Percentiles rank a stretch among this genome's conserved stretches.
Evolutionary conservation across 805 yeast species (phyloP).

Genomic region (Brettanomyces sp.): DNA sequence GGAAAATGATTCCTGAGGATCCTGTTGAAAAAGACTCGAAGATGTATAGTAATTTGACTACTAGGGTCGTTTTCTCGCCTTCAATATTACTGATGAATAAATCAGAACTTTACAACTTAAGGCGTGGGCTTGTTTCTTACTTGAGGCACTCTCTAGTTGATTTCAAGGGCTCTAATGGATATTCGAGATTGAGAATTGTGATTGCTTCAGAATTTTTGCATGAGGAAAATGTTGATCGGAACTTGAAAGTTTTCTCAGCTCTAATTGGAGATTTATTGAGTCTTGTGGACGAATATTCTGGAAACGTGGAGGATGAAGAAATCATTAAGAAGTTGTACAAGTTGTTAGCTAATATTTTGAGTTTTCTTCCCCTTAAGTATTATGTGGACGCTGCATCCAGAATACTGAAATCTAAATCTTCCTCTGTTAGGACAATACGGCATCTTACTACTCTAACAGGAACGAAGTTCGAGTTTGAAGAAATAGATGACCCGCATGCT

Average conservation of each 20-base stretch:
- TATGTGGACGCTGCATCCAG: conserved; percentile 55
- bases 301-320: conserved; percentile 21
- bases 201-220: conserved; percentile 27
- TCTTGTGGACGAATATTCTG: conserved; percentile 27
- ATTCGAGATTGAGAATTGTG: conserved; percentile 34
- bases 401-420: conserved; percentile 26
- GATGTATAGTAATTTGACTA: conserved; percentile 29
- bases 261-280: conserved; percentile 27
- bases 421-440: conserved; percentile 42
- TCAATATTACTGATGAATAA: conserved; percentile 41
- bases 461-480: conserved; percentile 61
- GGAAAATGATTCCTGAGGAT: conserved; percentile 37
- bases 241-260: conserved; percentile 18
- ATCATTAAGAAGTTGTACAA: conserved; percentile 38
- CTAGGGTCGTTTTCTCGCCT: conserved; percentile 57
- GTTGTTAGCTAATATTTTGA: conserved; percentile 53
- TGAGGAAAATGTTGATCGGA: conserved; percentile 13
- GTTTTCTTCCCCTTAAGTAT: conserved; percentile 64
- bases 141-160: conserved; percentile 42
- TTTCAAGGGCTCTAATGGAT: conserved; percentile 27
- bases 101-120: conserved; percentile 39
- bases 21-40: conserved; percentile 29
- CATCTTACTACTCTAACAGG: conserved; percentile 56
- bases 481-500: conserved; percentile 39
- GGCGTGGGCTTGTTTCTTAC: conserved; percentile 46